Conservation (phyloP, 2,329 filamentous ascomycete genomes). For the Calonectria pteridis region DNA sequence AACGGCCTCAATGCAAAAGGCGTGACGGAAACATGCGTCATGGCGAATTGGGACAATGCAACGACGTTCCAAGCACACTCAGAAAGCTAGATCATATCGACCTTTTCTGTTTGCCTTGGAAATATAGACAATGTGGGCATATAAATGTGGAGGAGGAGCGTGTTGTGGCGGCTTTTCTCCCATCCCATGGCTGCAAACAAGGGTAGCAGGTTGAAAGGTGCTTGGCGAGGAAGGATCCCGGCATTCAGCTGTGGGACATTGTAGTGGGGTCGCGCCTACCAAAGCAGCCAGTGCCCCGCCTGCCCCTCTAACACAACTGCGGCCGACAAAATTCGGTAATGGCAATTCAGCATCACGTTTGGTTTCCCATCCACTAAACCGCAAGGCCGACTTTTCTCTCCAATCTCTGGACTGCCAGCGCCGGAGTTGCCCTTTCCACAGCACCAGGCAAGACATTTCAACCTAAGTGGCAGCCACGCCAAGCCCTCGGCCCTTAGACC, state of each 20-base stretch:
- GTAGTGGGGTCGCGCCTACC: not conserved
- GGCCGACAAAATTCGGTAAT: constrained; percentile 2
- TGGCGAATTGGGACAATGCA: not conserved
- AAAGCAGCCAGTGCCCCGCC: not conserved
- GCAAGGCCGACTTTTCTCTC: not conserved
- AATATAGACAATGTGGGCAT: not conserved
- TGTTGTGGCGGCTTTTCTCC: not conserved
- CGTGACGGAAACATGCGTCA: not conserved
- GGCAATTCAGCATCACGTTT: not conserved
- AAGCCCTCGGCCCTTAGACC: not conserved
- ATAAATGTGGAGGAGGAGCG: not conserved
- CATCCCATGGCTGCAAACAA: not conserved
- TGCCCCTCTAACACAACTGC: not conserved
- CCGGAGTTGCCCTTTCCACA: not conserved
- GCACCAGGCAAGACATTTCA: not conserved
- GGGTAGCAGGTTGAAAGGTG: not conserved
- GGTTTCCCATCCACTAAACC: not conserved
- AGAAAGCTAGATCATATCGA: not conserved
- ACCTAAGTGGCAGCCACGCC: constrained; percentile 1
- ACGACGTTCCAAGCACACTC: not conserved
- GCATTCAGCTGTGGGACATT: not conserved
- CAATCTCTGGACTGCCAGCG: not conserved
- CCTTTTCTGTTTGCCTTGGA: not conserved
- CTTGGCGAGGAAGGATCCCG: not conserved
- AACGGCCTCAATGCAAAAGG: constrained; percentile 1